phyloP scores from a whole-genome alignment of 768 basidiomycete species.

The Mycena venus region DNA sequence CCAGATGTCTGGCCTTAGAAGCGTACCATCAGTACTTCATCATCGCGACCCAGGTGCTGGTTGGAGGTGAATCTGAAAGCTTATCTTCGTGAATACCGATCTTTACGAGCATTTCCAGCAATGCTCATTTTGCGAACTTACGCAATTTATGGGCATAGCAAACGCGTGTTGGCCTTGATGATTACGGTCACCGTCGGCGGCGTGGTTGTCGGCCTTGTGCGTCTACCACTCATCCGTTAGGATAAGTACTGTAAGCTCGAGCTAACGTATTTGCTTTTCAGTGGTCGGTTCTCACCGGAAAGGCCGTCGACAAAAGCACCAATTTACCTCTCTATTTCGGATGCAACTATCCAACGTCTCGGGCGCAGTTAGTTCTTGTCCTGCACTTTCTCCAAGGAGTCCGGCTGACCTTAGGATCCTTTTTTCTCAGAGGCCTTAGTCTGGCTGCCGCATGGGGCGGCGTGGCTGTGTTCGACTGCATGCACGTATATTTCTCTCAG shows the following conservation, averaged over 20 bases:
- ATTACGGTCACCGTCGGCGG: not conserved
- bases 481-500: not conserved
- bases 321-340: constrained; percentile 17
- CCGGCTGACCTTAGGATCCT: not conserved
- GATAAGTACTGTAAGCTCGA: no score
- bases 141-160: constrained; percentile 32
- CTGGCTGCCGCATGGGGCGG: constrained; percentile 26
- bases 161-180: constrained; percentile 19
- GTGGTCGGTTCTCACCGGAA: constrained; percentile 25
- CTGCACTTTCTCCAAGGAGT: not conserved
- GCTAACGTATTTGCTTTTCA: not conserved
- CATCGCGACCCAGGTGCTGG: constrained; percentile 13
- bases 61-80: constrained; percentile 3
- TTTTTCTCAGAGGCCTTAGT: constrained; percentile 10
- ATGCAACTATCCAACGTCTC: constrained; percentile 7
- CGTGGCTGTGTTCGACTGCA: constrained; percentile 25
- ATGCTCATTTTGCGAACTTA: constrained; percentile 34
- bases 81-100: not conserved
- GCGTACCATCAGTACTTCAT: constrained; percentile 29
- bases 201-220: constrained; percentile 11
- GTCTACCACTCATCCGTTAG: not conserved
- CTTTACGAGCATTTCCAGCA: not conserved
- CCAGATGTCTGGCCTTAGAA: constrained; percentile 9
- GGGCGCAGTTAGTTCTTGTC: constrained; percentile 11
- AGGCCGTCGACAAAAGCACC: not conserved